Conservation (phyloP, 371 early-diverging fungal genomes). For the Mortierella sp. region DNA sequence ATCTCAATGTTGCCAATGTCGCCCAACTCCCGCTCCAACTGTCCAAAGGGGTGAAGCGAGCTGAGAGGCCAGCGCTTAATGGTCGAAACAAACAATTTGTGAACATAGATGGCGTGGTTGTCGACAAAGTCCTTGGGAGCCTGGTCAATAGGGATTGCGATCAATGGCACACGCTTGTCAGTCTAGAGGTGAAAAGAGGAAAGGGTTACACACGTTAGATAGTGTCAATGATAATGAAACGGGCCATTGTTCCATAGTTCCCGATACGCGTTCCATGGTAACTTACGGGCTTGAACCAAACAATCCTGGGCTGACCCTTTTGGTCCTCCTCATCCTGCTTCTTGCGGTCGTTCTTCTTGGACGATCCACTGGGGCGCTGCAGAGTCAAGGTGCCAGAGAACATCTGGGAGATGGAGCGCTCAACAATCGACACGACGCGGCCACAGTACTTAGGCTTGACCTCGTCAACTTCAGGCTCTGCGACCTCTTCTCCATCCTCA, state of each 20-base stretch:
- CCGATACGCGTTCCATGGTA: not conserved
- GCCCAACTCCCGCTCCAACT: slow-evolving; percentile 74
- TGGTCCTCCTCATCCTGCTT: slow-evolving; percentile 61
- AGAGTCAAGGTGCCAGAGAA: slow-evolving; percentile 73
- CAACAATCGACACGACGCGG: slow-evolving; percentile 75
- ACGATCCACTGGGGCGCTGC: slow-evolving; percentile 63
- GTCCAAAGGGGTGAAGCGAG: slow-evolving; percentile 81
- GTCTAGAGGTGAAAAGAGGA: slow-evolving; percentile 56
- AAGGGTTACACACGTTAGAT: no score
- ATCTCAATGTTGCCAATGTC: slow-evolving; percentile 74
- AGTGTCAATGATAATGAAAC: not conserved
- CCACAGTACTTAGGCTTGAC: slow-evolving; percentile 76
- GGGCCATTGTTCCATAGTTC: not conserved
- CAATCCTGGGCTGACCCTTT: slow-evolving; percentile 65
- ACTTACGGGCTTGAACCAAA: slow-evolving; percentile 87
- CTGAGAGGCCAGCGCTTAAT: slow-evolving; percentile 83
- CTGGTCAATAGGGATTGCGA: slow-evolving; percentile 81
- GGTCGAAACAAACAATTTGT: slow-evolving; percentile 72
- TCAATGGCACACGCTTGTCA: slow-evolving; percentile 84
- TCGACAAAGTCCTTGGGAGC: slow-evolving; percentile 78
- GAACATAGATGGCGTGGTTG: slow-evolving; percentile 66
- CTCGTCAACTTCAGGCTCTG: slow-evolving; percentile 62
- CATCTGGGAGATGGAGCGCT: slow-evolving; percentile 72
- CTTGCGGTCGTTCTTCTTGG: slow-evolving; percentile 66
- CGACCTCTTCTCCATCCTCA: slow-evolving; percentile 43